These are phyloP conservation scores for Isatis tinctoria DNA, from an alignment of 345 rosid genomes.

Conservation along the genomic window DNA sequence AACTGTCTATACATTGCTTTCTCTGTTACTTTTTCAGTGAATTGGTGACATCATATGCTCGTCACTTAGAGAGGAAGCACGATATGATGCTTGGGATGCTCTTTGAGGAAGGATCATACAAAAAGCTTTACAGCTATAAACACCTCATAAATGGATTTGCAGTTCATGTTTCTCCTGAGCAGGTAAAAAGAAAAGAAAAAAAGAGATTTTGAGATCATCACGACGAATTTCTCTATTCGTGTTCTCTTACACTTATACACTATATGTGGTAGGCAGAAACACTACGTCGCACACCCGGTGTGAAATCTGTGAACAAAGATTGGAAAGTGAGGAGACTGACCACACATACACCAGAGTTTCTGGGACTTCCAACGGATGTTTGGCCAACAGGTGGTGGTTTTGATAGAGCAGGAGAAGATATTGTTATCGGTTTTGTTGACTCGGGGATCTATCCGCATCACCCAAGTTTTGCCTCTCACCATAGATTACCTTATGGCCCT, in stretches of 20 bases:
- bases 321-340: slow-evolving; percentile 98
- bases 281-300: slow-evolving; percentile 68
- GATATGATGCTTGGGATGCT: slow-evolving; percentile 87
- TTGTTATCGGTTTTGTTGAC: slow-evolving; percentile 94
- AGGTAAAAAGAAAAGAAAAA: slow-evolving; percentile 69
- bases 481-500: slow-evolving; percentile 70
- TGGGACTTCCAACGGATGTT: slow-evolving; percentile 97
- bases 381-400: slow-evolving; percentile 99
- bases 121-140: slow-evolving; percentile 91
- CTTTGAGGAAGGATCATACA: slow-evolving; percentile 71
- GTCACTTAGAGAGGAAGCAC: slow-evolving; percentile 88
- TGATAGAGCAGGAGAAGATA: slow-evolving; percentile 92
- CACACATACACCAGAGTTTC: slow-evolving; percentile 96
- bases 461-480: slow-evolving; percentile 80
- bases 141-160: slow-evolving; percentile 98
- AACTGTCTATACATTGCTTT: background rate
- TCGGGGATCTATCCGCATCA: slow-evolving; percentile 94
- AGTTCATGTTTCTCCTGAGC: slow-evolving; percentile 73
- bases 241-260: slow-evolving; percentile 43
- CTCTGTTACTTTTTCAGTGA: slow-evolving; percentile 48
- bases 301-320: slow-evolving; percentile 86
- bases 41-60: slow-evolving; percentile 68
- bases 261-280: slow-evolving; percentile 80
- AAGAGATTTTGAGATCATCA: background rate
- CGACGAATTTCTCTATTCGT: background rate